Percentiles rank a stretch among this genome's conserved stretches.
phyloP scores from a whole-genome alignment of 2,329 filamentous ascomycete genomes.

The Rugonectria rugulosa region DNA sequence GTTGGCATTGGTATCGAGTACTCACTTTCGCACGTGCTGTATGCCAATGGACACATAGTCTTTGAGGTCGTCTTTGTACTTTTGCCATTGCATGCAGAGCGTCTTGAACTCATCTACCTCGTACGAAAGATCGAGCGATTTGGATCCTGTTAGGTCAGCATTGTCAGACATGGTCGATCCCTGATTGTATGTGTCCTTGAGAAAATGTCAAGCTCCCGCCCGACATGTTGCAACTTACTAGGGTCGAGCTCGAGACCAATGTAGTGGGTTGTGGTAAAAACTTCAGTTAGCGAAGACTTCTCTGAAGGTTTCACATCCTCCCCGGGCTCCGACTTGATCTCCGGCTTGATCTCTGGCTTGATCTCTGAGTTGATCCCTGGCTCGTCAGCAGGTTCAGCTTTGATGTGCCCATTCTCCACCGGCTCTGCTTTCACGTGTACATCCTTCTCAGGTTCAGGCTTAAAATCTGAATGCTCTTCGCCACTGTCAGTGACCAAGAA shows the following conservation, averaged over 20 bases:
- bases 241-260: slow-evolving; percentile 83
- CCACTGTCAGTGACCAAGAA: slow-evolving; percentile 51
- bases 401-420: slow-evolving; percentile 50
- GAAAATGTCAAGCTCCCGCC: not conserved
- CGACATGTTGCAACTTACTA: slow-evolving; percentile 61
- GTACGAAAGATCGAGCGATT: slow-evolving; percentile 78
- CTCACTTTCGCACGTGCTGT: slow-evolving; percentile 86
- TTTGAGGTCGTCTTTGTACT: slow-evolving; percentile 78
- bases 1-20: slow-evolving; percentile 20
- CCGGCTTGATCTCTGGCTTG: slow-evolving; percentile 10
- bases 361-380: slow-evolving; percentile 47
- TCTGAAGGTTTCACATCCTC: slow-evolving; percentile 19
- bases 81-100: slow-evolving; percentile 78
- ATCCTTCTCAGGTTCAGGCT: slow-evolving; percentile 19
- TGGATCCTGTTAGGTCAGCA: slow-evolving; percentile 62
- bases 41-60: slow-evolving; percentile 70
- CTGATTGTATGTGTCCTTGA: not conserved
- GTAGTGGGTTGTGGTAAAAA: slow-evolving; percentile 94
- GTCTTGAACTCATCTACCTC: slow-evolving; percentile 88
- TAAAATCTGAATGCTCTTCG: slow-evolving; percentile 45
- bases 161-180: slow-evolving; percentile 1
- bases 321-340: slow-evolving; percentile 47
- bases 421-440: slow-evolving; percentile 48
- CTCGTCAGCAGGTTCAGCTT: slow-evolving; percentile 47
- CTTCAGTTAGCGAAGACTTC: slow-evolving; percentile 43